Conservation (phyloP, 2,329 filamentous ascomycete species). For the Pseudocercospora cruenta region DNA sequence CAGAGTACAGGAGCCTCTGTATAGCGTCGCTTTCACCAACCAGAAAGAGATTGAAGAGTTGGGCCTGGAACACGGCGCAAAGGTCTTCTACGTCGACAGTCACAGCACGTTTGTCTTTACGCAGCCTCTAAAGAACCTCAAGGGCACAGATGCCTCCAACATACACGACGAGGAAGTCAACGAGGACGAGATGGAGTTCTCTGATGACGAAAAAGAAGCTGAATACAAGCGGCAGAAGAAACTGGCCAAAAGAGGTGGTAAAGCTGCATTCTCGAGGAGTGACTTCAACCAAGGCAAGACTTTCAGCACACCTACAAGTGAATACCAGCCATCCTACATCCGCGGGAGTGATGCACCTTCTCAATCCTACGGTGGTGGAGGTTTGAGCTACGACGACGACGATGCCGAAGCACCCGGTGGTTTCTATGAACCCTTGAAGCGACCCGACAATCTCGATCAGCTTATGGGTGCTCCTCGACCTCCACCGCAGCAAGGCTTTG, state of each 20-base stretch:
- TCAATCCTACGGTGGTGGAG: constrained; percentile 30
- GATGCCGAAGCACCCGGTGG: constrained; percentile 43
- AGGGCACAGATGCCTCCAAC: constrained; percentile 93
- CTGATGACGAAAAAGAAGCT: constrained; percentile 91
- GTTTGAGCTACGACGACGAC: constrained; percentile 46
- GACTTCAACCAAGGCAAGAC: constrained; percentile 26
- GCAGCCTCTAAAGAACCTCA: constrained; percentile 73
- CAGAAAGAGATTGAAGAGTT: constrained; percentile 68
- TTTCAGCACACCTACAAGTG: constrained; percentile 22
- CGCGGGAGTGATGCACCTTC: constrained; percentile 29
- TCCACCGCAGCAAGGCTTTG: constrained; percentile 37
- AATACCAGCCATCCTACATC: constrained; percentile 18
- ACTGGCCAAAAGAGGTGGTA: constrained; percentile 37
- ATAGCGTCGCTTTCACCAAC: constrained; percentile 76
- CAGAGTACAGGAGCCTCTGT: constrained; percentile 81
- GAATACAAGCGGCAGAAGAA: constrained; percentile 42
- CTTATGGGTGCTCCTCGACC: constrained; percentile 43
- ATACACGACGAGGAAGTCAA: constrained; percentile 88
- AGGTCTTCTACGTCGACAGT: constrained; percentile 76
- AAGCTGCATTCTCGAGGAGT: constrained; percentile 28
- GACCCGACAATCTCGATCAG: constrained; percentile 52
- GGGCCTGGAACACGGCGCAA: constrained; percentile 69
- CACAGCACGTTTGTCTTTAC: constrained; percentile 88
- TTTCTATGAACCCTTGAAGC: constrained; percentile 53
- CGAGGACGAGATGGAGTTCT: constrained; percentile 90